phyloP scores from a whole-genome alignment of 805 yeast genomes.

The Candida ulmi region DNA sequence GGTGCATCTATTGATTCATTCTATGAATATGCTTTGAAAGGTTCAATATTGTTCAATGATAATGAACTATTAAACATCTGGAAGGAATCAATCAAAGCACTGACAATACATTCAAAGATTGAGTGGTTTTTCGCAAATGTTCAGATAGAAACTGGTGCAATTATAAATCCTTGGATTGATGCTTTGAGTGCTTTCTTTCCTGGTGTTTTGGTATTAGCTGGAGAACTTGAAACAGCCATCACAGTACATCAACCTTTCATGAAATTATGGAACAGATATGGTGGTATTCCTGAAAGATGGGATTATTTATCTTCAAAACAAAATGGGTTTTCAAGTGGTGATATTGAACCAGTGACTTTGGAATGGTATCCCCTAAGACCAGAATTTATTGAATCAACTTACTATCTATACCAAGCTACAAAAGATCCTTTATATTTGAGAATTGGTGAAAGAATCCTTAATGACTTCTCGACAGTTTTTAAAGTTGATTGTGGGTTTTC shows the following conservation, averaged over 20 bases:
- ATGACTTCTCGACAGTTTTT: conserved; percentile 47
- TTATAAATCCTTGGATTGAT: conserved; percentile 69
- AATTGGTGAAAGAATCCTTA: conserved; percentile 62
- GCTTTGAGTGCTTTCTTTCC: conserved; percentile 85
- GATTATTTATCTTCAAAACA: conserved; percentile 24
- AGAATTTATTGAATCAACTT: conserved; percentile 86
- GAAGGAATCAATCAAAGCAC: conserved; percentile 52
- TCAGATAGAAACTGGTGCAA: conserved; percentile 44
- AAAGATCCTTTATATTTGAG: conserved; percentile 77
- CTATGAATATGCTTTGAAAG: conserved; percentile 82
- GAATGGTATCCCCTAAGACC: conserved; percentile 96
- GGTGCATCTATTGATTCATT: conserved; percentile 93
- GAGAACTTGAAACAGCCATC: conserved; percentile 64
- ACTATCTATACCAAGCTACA: conserved; percentile 77
- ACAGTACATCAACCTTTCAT: conserved; percentile 54
- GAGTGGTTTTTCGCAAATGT: conserved; percentile 56
- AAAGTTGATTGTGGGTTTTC: conserved; percentile 73
- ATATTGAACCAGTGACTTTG: conserved; percentile 39
- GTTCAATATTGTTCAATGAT: conserved; percentile 67
- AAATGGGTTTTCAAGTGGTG: conserved; percentile 4
- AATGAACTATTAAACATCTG: conserved; percentile 47
- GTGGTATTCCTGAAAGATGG: conserved; percentile 90
- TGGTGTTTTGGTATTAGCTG: conserved; percentile 75
- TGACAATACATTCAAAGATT: conserved; percentile 45
- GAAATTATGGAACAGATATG: conserved; percentile 77